Conservation (phyloP, 805 yeast species). For the Hanseniaspora singularis region DNA sequence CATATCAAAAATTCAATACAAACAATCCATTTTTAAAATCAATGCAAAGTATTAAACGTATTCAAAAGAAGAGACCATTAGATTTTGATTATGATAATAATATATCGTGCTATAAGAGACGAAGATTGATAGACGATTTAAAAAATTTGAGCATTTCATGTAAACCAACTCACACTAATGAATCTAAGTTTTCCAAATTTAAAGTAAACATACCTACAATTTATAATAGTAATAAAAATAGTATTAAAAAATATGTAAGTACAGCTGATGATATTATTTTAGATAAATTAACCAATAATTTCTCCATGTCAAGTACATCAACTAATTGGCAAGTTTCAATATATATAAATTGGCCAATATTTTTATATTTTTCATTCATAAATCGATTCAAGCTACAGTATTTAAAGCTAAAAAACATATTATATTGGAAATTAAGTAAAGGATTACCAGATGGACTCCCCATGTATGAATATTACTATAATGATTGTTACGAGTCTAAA, state of each 20-base stretch:
- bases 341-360: neutral
- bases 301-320: neutral
- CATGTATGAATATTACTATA: neutral
- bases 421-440: neutral
- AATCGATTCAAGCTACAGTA: neutral
- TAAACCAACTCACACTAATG: neutral
- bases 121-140: neutral
- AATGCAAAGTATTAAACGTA: too few relatives aligned
- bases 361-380: neutral
- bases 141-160: neutral
- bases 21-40: too few relatives aligned
- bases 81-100: neutral
- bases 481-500: slow-evolving; percentile 4
- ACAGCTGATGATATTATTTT: neutral
- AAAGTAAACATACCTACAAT: neutral
- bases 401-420: neutral
- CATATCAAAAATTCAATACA: too few relatives aligned
- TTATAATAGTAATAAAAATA: too few relatives aligned
- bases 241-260: too few relatives aligned
- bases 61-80: slow-evolving; percentile 1
- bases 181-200: neutral
- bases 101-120: neutral
- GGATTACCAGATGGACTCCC: neutral
- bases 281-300: neutral
- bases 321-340: neutral